Percentiles rank a stretch among this genome's conserved stretches.
These are phyloP conservation scores for Phytophthora pistaciae DNA, from an alignment of 352 stramenopile genomes.

Conservation along the genomic window DNA sequence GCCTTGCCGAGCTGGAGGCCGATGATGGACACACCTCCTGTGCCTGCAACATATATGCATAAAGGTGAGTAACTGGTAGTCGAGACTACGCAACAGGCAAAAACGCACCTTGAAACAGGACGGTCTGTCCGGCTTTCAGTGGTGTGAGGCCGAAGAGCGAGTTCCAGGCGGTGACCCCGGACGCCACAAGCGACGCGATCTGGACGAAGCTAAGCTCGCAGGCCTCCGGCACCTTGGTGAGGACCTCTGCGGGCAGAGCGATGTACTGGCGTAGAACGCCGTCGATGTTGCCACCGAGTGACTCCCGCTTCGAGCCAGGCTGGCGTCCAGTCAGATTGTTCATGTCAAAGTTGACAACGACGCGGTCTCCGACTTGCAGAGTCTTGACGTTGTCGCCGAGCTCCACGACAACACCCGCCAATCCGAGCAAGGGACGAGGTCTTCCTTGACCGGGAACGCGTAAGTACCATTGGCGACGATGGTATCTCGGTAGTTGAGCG, in stretches of 20 bases:
- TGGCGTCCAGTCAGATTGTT: conserved; percentile 3
- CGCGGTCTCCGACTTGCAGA: no score
- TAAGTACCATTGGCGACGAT: no score
- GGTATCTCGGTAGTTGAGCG: no score
- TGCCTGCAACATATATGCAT: neutral
- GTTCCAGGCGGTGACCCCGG: conserved; percentile 13
- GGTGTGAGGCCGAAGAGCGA: neutral
- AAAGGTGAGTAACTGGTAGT: neutral
- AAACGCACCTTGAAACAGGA: conserved; percentile 4
- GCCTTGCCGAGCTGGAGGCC: conserved; percentile 21
- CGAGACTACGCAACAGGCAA: neutral
- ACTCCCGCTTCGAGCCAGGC: neutral
- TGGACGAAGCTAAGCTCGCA: conserved; percentile 6
- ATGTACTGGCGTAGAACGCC: conserved; percentile 1
- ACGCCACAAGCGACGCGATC: conserved; percentile 8
- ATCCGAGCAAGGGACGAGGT: no score
- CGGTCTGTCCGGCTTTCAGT: conserved; percentile 9
- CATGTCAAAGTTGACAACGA: no score
- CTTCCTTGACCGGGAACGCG: no score
- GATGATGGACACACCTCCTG: conserved; percentile 12
- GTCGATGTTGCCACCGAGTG: conserved; percentile 8
- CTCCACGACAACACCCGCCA: no score
- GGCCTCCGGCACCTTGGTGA: conserved; percentile 3
- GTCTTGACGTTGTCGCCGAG: no score
- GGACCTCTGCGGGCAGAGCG: neutral